Percentiles rank a stretch among this genome's conserved stretches.
These are phyloP conservation scores for Xylaria polymorpha DNA, from an alignment of 2,329 filamentous ascomycete species.

Conservation along the genomic window DNA sequence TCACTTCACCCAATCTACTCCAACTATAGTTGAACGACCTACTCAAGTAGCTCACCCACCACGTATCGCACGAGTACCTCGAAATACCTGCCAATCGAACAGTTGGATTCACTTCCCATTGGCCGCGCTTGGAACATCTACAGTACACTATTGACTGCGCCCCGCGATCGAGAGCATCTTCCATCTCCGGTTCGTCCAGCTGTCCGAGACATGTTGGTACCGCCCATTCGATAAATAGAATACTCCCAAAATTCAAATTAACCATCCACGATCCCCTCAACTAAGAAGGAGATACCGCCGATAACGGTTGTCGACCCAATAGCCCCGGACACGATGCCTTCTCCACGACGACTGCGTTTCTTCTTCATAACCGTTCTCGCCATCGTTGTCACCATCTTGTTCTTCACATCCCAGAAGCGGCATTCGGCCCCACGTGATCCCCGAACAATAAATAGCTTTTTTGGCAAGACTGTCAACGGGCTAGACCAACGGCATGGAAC, in stretches of 20 bases:
- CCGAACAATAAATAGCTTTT: conserved; percentile 64
- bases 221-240: conserved; percentile 34
- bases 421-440: conserved; percentile 61
- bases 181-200: background rate
- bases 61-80: background rate
- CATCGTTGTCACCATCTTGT: conserved; percentile 74
- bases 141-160: background rate
- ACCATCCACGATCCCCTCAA: background rate
- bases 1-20: background rate
- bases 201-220: conserved; percentile 41
- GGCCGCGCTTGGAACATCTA: background rate
- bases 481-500: conserved; percentile 56
- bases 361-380: conserved; percentile 73
- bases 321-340: conserved; percentile 65
- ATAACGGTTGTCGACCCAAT: conserved; percentile 7
- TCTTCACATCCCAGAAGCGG: conserved; percentile 74
- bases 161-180: background rate
- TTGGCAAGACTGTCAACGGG: conserved; percentile 68
- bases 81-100: background rate
- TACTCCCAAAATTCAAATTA: background rate
- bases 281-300: background rate
- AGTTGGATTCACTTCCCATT: background rate
- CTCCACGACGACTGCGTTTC: conserved; percentile 75
- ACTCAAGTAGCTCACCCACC: background rate
- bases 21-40: background rate